Evolutionary conservation across 192 early-diverging fungal genomes (phyloP).

Genomic region (Ambispora gerdemannii): DNA sequence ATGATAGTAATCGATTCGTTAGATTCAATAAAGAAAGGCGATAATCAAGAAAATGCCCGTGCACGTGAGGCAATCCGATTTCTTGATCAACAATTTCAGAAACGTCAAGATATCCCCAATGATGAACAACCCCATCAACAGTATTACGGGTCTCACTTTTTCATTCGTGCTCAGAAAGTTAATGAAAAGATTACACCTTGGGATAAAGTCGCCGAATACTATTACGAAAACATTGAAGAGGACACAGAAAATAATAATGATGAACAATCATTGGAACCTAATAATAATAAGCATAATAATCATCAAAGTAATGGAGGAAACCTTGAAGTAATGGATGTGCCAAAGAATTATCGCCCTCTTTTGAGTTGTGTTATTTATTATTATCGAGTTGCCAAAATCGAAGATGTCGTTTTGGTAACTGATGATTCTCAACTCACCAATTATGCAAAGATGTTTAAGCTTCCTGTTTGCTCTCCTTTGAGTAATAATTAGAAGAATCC

Average conservation of each 20-base stretch:
- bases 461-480: constrained; percentile 23
- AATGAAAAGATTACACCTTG: constrained; percentile 47
- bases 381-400: constrained; percentile 34
- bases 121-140: constrained; percentile 31
- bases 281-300: constrained; percentile 8
- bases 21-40: constrained; percentile 55
- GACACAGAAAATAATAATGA: constrained; percentile 18
- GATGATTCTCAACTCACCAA: constrained; percentile 47
- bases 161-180: constrained; percentile 47
- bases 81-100: constrained; percentile 38
- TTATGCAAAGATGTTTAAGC: constrained; percentile 50
- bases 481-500: too few relatives aligned
- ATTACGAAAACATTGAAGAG: not conserved
- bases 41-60: constrained; percentile 43
- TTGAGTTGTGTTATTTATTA: constrained; percentile 47
- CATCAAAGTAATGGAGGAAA: constrained; percentile 34
- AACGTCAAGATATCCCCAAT: not conserved
- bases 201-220: constrained; percentile 29
- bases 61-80: constrained; percentile 57
- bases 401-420: constrained; percentile 45
- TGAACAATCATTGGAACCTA: constrained; percentile 15
- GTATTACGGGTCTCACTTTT: constrained; percentile 29
- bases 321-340: constrained; percentile 40
- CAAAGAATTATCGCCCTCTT: constrained; percentile 46
- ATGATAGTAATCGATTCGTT: constrained; percentile 47